These are phyloP conservation scores for Cadophora malorum DNA, from an alignment of 2,329 filamentous ascomycete genomes.

Conservation along the genomic window DNA sequence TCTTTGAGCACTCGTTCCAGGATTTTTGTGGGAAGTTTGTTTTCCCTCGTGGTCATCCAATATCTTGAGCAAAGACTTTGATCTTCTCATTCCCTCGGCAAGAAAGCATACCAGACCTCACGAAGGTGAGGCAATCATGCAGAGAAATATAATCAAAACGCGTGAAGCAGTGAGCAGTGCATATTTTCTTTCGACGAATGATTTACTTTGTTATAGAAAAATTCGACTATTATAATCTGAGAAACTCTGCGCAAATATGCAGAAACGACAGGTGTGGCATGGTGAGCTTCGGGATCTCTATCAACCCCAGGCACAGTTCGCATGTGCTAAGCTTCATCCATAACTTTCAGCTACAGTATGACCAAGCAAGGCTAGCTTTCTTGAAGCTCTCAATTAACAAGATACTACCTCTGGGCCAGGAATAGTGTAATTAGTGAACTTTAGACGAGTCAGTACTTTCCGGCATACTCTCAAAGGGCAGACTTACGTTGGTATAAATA, in stretches of 20 bases:
- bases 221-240: no score
- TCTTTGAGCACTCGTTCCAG: no score
- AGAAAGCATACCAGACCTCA: no score
- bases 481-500: conserved; percentile 26
- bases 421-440: conserved; percentile 32
- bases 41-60: no score
- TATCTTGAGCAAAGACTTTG: no score
- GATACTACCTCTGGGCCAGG: conserved; percentile 29
- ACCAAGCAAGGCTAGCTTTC: neutral
- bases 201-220: no score
- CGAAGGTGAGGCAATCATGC: no score
- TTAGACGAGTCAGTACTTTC: neutral
- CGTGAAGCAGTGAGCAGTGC: no score
- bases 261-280: neutral
- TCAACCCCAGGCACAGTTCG: neutral
- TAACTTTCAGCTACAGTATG: neutral
- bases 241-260: neutral
- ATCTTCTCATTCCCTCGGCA: no score
- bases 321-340: neutral
- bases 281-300: neutral
- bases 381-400: conserved; percentile 15
- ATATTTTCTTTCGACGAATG: no score
- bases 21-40: no score
- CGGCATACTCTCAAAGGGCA: neutral
- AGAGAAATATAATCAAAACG: no score